Evolutionary conservation across 768 basidiomycete genomes (phyloP).

Genomic region (Peribolospora kevripleyi): DNA sequence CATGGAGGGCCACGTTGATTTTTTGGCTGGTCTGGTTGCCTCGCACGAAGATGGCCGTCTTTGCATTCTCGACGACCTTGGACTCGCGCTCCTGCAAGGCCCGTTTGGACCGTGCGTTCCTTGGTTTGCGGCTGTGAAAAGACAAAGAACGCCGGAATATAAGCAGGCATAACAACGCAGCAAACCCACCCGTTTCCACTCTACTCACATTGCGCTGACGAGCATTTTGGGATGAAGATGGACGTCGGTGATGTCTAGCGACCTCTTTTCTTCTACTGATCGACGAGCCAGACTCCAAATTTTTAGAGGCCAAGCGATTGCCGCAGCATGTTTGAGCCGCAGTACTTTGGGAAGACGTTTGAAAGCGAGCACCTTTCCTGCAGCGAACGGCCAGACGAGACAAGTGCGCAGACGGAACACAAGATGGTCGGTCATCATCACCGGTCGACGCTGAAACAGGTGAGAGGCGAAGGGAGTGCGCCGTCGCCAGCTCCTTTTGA

Average conservation of each 20-base stretch:
- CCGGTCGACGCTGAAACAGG: slow-evolving; percentile 67
- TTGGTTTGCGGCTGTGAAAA: slow-evolving; percentile 34
- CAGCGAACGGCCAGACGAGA: too few species aligned
- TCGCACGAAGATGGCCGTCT: slow-evolving; percentile 70
- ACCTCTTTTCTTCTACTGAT: too few species aligned
- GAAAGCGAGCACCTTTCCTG: too few species aligned
- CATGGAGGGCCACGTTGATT: slow-evolving; percentile 58
- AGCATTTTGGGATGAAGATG: too few species aligned
- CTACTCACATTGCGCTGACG: too few species aligned
- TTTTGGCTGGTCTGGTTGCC: slow-evolving; percentile 66
- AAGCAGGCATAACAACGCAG: too few species aligned
- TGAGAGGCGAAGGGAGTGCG: slow-evolving; percentile 14
- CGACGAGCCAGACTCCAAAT: too few species aligned
- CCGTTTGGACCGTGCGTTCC: slow-evolving; percentile 85
- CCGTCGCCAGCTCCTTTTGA: not conserved
- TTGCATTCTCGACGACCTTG: slow-evolving; percentile 59
- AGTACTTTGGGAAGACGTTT: too few species aligned
- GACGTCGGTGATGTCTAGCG: too few species aligned
- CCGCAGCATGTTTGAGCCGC: too few species aligned
- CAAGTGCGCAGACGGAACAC: not conserved
- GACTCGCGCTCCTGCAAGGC: slow-evolving; percentile 63
- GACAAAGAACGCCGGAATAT: not conserved
- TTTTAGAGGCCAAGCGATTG: too few species aligned
- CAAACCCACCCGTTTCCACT: too few species aligned
- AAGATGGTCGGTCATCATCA: slow-evolving; percentile 31